These are phyloP conservation scores for Anaeromyces robustus DNA, from an alignment of 192 early-diverging fungal genomes.

Conservation along the genomic window DNA sequence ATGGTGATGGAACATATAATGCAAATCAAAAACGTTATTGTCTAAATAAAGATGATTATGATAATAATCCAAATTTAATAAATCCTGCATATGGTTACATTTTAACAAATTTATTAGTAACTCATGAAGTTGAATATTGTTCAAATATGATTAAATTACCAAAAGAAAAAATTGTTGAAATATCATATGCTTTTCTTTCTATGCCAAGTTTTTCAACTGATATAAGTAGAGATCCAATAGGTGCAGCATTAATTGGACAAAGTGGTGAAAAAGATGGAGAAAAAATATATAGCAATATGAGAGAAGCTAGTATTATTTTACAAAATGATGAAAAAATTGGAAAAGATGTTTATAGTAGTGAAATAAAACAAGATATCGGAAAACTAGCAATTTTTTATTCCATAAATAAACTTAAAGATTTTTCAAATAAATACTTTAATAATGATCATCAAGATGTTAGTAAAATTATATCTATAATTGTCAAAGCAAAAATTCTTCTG, in stretches of 20 bases:
- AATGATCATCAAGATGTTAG: background rate
- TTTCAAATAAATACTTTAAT: background rate
- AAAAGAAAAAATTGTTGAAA: background rate
- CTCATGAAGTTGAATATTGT: background rate
- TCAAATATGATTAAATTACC: background rate
- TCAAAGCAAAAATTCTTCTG: background rate
- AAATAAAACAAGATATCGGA: background rate
- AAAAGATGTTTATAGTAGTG: background rate
- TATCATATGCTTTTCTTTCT: background rate
- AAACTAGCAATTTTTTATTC: background rate
- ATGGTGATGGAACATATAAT: background rate
- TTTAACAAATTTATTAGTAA: background rate
- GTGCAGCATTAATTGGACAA: background rate
- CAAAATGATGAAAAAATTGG: background rate
- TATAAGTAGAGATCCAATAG: background rate
- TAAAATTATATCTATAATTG: background rate
- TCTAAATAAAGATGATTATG: background rate
- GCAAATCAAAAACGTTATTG: background rate
- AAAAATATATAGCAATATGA: background rate
- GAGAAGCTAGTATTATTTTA: background rate
- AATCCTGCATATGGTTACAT: background rate
- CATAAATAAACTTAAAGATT: background rate
- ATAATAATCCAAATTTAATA: background rate
- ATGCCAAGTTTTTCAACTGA: background rate
- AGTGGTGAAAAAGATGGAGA: background rate